Evolutionary conservation across 2,329 filamentous ascomycete species (phyloP), one percentile per base, ranked within the genome.

Genomic region (Coleophoma eucalyptorum): DNA sequence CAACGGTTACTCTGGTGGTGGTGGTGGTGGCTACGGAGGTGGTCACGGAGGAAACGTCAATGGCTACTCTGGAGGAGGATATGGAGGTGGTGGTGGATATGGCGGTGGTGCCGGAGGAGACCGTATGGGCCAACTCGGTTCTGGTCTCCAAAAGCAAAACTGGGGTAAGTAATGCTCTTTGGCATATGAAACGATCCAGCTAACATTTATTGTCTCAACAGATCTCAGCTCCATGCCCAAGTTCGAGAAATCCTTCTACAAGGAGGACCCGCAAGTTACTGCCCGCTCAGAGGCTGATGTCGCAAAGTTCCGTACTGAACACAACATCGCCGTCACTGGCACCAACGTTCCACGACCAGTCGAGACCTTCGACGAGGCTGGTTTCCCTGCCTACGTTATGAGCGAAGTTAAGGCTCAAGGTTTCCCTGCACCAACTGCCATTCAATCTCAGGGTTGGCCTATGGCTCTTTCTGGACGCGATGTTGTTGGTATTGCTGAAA

Each of bases 161-260:
- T 99, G 89, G 89, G 89, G 89, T 93, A 76, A 71, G 87, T 53
- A 43, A 37, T 12, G 48, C 50, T 13, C 45, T 35, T 37, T 41
- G 26, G 43, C 53, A 20, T 45, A n/a, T 53, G 11, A 32, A 33
- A 5, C 35, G 21, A 34, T n/a, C 32, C 46, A 57, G 49, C 35
- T 53, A 46, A 53, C 48, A 53, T 48, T 45, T 54, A 26, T 26
- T 26, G 35, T 50, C 20, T 16, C 35, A 46, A 18, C 59, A 94
- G 94, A 99, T 68, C 64, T 94, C 49, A 77, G 70, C 65, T 70
- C 85, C 6, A 67, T 99, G 43, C 93, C 94, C 63, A 97, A 97
- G 73, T 99, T 99, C 75, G 94, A 99, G 70, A 99, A 99, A 76
- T 92, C 89, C 8, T 99, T 99, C 77, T 99, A 99, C 83, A 96